Conservation (phyloP, 139 green algal genomes). For the Microglena sp. region DNA sequence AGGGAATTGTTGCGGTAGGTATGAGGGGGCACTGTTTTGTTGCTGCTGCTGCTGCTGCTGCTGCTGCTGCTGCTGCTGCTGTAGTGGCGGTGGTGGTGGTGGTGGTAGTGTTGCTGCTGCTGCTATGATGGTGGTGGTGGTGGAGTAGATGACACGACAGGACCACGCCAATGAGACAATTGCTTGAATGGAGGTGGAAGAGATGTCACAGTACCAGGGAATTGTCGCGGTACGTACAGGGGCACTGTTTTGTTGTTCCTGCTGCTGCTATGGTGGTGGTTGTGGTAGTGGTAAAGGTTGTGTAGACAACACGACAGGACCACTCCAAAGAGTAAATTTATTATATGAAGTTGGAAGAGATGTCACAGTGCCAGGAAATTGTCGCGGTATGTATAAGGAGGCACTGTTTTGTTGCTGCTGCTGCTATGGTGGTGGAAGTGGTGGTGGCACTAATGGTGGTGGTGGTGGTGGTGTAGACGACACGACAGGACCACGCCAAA, state of each 20-base stretch:
- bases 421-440: no score
- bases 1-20: conserved; percentile 37
- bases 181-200: conserved; percentile 30
- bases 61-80: conserved; percentile 33
- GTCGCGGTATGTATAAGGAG: no score
- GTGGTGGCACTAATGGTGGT: no score
- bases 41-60: conserved; percentile 43
- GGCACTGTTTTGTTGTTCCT: no score
- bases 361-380: conserved; percentile 38
- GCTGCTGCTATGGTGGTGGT: no score
- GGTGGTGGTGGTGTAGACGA: no score
- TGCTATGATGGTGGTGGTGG: no score
- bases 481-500: conserved; percentile 43
- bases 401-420: no score
- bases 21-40: neutral
- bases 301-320: no score
- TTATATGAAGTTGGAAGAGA: conserved; percentile 34
- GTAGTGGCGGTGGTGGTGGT: conserved; percentile 32
- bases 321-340: conserved; percentile 43
- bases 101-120: no score
- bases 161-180: conserved; percentile 48
- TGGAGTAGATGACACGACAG: no score
- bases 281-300: no score
- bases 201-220: conserved; percentile 46
- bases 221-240: conserved; percentile 27